phyloP scores from a whole-genome alignment of 192 early-diverging fungal species.

The Backusella morwellensis region DNA sequence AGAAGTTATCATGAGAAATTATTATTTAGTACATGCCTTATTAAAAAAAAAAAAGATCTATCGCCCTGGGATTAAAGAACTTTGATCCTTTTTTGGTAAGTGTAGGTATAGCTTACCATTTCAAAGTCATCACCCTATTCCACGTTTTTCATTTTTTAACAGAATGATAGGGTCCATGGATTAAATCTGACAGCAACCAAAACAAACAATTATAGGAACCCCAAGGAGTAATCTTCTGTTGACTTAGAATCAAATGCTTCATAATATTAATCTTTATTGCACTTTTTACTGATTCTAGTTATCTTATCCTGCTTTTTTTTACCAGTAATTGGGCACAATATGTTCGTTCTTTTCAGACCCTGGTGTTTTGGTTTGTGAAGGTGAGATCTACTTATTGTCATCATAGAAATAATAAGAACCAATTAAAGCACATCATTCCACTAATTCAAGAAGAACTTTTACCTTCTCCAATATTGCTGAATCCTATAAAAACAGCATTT shows the following conservation, averaged over 20 bases:
- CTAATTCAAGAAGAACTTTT: neutral
- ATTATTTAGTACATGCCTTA: constrained; percentile 7
- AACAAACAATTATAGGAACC: neutral
- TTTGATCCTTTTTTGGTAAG: neutral
- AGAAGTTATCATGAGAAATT: neutral
- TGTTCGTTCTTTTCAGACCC: neutral
- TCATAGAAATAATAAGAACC: neutral
- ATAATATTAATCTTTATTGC: neutral
- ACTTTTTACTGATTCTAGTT: neutral
- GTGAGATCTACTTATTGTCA: neutral
- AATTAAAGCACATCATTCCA: neutral
- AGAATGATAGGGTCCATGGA: neutral
- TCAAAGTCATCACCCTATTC: constrained; percentile 2
- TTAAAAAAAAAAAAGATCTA: neutral
- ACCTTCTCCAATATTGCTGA: neutral
- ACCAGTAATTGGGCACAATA: neutral
- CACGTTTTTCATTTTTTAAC: constrained; percentile 5
- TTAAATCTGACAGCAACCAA: neutral
- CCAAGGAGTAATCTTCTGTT: neutral
- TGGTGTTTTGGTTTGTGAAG: neutral
- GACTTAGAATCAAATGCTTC: neutral
- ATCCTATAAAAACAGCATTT: neutral
- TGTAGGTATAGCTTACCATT: neutral
- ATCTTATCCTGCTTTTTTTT: neutral
- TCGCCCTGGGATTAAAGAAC: neutral